A percentile compares a stretch with the other conserved stretches of the same genome.
Evolutionary conservation across 495 filamentous ascomycete genomes (phyloP).

Genomic region (Talaromyces wortmannii): DNA sequence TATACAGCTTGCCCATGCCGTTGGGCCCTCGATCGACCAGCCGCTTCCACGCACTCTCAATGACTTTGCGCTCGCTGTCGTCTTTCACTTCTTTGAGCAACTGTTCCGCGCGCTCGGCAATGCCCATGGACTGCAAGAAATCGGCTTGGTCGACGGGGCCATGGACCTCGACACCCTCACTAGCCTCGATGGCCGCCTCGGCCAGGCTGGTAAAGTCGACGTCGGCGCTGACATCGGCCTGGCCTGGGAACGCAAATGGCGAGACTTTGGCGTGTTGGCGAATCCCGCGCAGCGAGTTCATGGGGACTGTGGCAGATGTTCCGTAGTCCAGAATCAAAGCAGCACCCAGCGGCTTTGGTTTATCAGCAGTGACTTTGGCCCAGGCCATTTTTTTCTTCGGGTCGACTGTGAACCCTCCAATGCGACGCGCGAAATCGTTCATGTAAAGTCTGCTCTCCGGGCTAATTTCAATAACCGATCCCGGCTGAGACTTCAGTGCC

Average conservation of each 20-base stretch:
- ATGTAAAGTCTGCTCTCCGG: constrained; percentile 76
- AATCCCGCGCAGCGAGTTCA: constrained; percentile 86
- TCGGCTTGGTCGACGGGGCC: constrained; percentile 82
- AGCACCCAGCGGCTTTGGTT: constrained; percentile 64
- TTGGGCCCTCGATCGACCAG: constrained; percentile 69
- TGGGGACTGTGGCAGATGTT: constrained; percentile 66
- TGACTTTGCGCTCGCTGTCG: constrained; percentile 45
- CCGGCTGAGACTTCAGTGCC: constrained; percentile 55
- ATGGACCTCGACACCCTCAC: constrained; percentile 79
- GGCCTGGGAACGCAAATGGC: constrained; percentile 70
- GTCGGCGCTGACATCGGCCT: constrained; percentile 80
- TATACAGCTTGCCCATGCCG: constrained; percentile 93
- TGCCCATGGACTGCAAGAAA: constrained; percentile 76
- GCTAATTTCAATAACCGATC: constrained; percentile 76
- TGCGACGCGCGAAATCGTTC: constrained; percentile 71
- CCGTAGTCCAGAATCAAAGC: constrained; percentile 95
- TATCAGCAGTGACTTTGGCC: constrained; percentile 19
- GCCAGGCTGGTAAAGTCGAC: constrained; percentile 85
- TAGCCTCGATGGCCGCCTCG: constrained; percentile 68
- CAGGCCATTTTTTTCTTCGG: not conserved
- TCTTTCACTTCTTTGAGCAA: constrained; percentile 46
- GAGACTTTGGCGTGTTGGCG: constrained; percentile 62
- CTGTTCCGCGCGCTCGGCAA: constrained; percentile 66
- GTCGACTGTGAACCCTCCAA: constrained; percentile 53
- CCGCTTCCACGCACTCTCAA: constrained; percentile 71